Conservation (phyloP, 2,329 filamentous ascomycete genomes). For the Botrytis squamosa region DNA sequence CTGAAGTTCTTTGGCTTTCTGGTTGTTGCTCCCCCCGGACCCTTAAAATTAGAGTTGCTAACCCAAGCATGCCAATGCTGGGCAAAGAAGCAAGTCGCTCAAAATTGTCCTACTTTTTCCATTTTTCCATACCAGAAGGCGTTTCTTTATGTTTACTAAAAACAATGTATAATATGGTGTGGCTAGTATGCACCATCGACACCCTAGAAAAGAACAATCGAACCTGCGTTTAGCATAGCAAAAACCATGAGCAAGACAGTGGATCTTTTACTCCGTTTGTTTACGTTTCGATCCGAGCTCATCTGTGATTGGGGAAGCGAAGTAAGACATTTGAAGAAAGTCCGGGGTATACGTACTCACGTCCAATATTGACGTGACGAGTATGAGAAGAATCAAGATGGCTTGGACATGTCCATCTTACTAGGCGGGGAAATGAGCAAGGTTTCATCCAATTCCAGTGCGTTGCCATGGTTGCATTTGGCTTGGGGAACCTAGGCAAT, state of each 20-base stretch:
- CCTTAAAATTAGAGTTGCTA: neutral
- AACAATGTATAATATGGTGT: neutral
- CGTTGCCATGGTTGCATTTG: slow-evolving; percentile 14
- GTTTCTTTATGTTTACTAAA: neutral
- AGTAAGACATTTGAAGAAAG: slow-evolving; percentile 3
- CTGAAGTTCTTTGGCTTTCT: neutral
- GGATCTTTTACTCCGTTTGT: slow-evolving; percentile 5
- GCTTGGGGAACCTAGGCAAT: neutral
- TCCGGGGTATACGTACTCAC: slow-evolving; percentile 7
- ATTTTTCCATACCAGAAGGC: neutral
- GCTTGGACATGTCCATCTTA: neutral
- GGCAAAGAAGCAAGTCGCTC: neutral
- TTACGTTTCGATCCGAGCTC: neutral
- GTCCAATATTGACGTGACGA: neutral
- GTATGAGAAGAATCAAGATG: neutral
- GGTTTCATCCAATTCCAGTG: neutral
- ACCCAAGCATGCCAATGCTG: neutral
- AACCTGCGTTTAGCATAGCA: neutral
- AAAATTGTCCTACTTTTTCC: neutral
- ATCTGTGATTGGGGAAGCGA: slow-evolving; percentile 14
- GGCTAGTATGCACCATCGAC: neutral
- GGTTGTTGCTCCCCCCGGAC: neutral
- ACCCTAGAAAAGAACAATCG: no score
- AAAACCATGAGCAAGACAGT: neutral
- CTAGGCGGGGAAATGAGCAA: slow-evolving; percentile 3